Percentiles rank a stretch among this genome's conserved stretches.
These are phyloP conservation scores for Sarcomyxa edulis DNA, from an alignment of 768 basidiomycete genomes.

Conservation along the genomic window DNA sequence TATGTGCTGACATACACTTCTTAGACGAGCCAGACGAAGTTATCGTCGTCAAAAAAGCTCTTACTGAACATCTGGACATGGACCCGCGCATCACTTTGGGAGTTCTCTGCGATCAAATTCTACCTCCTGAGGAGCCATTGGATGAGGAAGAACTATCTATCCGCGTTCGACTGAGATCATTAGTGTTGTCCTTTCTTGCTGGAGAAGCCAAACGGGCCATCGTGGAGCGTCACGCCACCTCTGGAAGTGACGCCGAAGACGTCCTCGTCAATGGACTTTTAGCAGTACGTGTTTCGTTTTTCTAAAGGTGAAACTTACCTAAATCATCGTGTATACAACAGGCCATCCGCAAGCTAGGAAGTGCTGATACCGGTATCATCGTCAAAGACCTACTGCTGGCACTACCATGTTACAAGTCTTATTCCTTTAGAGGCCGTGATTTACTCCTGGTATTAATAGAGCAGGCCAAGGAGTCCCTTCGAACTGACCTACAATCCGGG, in stretches of 20 bases:
- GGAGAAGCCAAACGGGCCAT: conserved; percentile 44
- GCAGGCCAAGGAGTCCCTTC: conserved; percentile 27
- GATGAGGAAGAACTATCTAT: conserved; percentile 57
- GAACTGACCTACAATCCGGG: conserved; percentile 17
- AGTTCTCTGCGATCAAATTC: conserved; percentile 66
- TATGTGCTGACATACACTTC: neutral
- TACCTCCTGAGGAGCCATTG: conserved; percentile 40
- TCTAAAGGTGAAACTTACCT: neutral
- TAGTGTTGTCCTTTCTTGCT: conserved; percentile 57
- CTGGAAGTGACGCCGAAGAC: conserved; percentile 41
- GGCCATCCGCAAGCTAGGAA: conserved; percentile 43
- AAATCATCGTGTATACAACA: conserved; percentile 18
- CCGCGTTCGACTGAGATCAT: conserved; percentile 48
- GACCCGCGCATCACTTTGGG: conserved; percentile 55
- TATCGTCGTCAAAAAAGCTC: conserved; percentile 50
- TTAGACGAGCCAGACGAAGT: conserved; percentile 67
- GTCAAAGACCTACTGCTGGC: conserved; percentile 49
- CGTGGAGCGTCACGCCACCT: conserved; percentile 35
- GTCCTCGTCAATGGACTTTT: conserved; percentile 42
- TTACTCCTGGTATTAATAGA: conserved; percentile 27
- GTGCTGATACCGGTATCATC: conserved; percentile 37
- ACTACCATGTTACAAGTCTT: conserved; percentile 36
- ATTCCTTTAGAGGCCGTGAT: conserved; percentile 8
- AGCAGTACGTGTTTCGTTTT: conserved; percentile 30
- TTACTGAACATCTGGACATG: conserved; percentile 59